Evolutionary conservation across 2,329 filamentous ascomycete species (phyloP).

Genomic region (Lecanicillium sp.): DNA sequence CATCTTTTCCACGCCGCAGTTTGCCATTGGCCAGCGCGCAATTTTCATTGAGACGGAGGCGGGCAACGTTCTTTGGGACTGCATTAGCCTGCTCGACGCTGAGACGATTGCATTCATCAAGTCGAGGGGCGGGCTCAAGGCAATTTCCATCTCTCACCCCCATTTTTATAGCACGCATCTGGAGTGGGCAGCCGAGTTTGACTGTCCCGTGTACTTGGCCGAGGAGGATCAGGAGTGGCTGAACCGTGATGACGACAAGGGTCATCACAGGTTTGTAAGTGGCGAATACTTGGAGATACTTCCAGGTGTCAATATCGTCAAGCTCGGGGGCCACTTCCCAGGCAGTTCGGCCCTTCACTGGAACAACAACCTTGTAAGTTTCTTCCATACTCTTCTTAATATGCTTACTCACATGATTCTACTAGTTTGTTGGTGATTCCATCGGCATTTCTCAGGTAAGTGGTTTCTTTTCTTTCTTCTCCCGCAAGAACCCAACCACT

Average conservation of each 20-base stretch:
- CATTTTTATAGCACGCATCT: slow-evolving; percentile 77
- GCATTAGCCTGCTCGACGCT: slow-evolving; percentile 62
- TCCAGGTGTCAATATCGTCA: slow-evolving; percentile 53
- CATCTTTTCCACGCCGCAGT: slow-evolving; percentile 47
- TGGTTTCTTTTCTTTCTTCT: too few species aligned
- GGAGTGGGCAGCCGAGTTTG: slow-evolving; percentile 64
- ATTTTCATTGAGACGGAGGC: slow-evolving; percentile 58
- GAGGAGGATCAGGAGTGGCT: slow-evolving; percentile 62
- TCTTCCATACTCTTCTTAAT: not conserved
- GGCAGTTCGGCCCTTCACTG: slow-evolving; percentile 65
- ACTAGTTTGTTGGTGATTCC: slow-evolving; percentile 12
- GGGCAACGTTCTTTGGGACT: slow-evolving; percentile 78
- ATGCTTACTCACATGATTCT: not conserved
- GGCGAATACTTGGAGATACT: slow-evolving; percentile 35
- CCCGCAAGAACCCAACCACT: not conserved
- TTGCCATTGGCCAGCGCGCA: slow-evolving; percentile 71
- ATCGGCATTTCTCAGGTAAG: slow-evolving; percentile 13
- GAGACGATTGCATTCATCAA: slow-evolving; percentile 55
- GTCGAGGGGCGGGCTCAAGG: slow-evolving; percentile 57
- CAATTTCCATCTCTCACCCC: slow-evolving; percentile 73
- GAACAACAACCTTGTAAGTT: slow-evolving; percentile 40
- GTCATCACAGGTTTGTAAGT: slow-evolving; percentile 40
- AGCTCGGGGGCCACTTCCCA: slow-evolving; percentile 74
- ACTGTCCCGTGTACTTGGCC: slow-evolving; percentile 64
- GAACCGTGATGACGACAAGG: slow-evolving; percentile 33